Evolutionary conservation across 768 basidiomycete species (phyloP).

Genomic region (Flagelloscypha sp.): DNA sequence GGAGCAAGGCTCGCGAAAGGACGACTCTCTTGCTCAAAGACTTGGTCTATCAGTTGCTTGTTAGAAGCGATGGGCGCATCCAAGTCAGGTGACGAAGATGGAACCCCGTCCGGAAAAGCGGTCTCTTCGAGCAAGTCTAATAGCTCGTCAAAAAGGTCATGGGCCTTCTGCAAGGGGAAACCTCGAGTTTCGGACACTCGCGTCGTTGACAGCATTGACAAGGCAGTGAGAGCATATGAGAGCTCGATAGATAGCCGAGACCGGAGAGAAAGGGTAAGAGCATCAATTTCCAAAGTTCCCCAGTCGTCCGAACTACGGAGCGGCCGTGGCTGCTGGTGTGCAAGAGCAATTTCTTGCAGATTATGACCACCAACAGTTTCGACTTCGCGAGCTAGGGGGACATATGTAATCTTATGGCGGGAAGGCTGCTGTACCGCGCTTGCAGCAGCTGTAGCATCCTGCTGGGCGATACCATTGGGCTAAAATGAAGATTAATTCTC

Average conservation of each 20-base stretch:
- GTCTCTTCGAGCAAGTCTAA: slow-evolving; percentile 81
- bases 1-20: slow-evolving; percentile 51
- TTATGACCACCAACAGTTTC: slow-evolving; percentile 80
- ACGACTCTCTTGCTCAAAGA: slow-evolving; percentile 49
- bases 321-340: slow-evolving; percentile 42
- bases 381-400: slow-evolving; percentile 69
- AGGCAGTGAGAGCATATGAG: slow-evolving; percentile 82
- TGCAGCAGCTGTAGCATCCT: slow-evolving; percentile 17
- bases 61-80: slow-evolving; percentile 47
- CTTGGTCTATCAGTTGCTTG: slow-evolving; percentile 49
- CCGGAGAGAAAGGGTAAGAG: slow-evolving; percentile 87
- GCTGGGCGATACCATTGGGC: slow-evolving; percentile 19
- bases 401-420: slow-evolving; percentile 82
- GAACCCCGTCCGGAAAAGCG: slow-evolving; percentile 52
- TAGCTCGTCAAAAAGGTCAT: slow-evolving; percentile 78
- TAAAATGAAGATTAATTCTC: slow-evolving; percentile 22
- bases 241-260: slow-evolving; percentile 78
- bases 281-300: slow-evolving; percentile 85
- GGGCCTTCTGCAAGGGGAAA: slow-evolving; percentile 68
- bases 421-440: slow-evolving; percentile 42
- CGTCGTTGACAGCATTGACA: slow-evolving; percentile 72
- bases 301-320: slow-evolving; percentile 75
- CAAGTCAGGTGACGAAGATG: slow-evolving; percentile 16
- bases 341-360: slow-evolving; percentile 50
- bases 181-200: slow-evolving; percentile 42